phyloP scores from a whole-genome alignment of 352 stramenopile genomes.

The Phytophthora europaea region DNA sequence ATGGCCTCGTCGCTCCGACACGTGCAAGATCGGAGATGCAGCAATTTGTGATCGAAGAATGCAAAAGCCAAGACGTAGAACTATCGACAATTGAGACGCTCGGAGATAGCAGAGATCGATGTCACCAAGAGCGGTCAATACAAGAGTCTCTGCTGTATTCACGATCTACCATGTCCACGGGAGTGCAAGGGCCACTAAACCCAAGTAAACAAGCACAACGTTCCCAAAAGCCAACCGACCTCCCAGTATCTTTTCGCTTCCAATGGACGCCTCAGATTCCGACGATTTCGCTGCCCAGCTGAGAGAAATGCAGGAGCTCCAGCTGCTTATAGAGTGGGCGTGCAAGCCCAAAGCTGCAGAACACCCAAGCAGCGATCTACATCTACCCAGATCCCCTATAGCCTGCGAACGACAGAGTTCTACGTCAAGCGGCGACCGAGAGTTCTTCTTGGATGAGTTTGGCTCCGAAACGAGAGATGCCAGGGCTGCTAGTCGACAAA shows the following conservation, averaged over 20 bases:
- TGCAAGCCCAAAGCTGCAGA: not conserved
- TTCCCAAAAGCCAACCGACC: no score
- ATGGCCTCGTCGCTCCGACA: not conserved
- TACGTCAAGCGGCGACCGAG: conserved; percentile 4
- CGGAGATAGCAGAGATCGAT: conserved; percentile 14
- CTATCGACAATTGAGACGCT: not conserved
- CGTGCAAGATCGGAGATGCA: not conserved
- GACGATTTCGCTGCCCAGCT: not conserved
- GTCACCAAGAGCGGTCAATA: conserved; percentile 30
- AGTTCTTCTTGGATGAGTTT: conserved; percentile 25
- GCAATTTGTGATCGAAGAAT: not conserved
- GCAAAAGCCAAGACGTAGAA: not conserved
- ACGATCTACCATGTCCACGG: conserved; percentile 22
- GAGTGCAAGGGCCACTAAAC: not conserved
- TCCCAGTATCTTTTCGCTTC: not conserved
- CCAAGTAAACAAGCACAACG: not conserved
- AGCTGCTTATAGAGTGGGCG: not conserved
- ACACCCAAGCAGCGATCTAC: not conserved
- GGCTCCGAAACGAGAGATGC: not conserved
- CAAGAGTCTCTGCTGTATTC: conserved; percentile 34
- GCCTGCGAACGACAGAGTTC: not conserved
- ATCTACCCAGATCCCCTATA: not conserved
- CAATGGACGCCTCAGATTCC: not conserved
- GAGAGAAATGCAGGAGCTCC: conserved; percentile 1
- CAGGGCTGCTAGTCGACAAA: not conserved